These are phyloP conservation scores for Bryoglossum gracile DNA, from an alignment of 495 filamentous ascomycete genomes.

Conservation along the genomic window DNA sequence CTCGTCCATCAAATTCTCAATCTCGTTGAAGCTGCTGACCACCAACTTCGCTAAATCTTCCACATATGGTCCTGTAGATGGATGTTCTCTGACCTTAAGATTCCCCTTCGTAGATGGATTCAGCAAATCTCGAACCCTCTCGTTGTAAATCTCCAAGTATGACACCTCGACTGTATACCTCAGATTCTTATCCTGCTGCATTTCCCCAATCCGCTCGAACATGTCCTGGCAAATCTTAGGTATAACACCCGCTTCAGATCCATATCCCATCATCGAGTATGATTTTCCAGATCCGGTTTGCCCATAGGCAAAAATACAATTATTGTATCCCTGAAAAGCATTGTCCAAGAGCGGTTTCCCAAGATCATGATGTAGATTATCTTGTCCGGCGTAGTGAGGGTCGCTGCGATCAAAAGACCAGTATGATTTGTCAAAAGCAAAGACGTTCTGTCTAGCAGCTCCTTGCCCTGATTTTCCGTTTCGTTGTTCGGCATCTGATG, in stretches of 20 bases:
- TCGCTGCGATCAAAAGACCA: conserved; percentile 91
- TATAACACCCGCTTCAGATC: conserved; percentile 92
- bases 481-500: conserved; percentile 55
- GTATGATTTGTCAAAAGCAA: conserved; percentile 95
- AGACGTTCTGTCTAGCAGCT: conserved; percentile 71
- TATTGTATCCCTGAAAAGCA: conserved; percentile 98
- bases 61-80: conserved; percentile 94
- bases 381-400: conserved; percentile 81
- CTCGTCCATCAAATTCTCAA: conserved; percentile 97
- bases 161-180: conserved; percentile 95
- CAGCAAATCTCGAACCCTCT: conserved; percentile 90
- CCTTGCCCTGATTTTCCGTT: conserved; percentile 54
- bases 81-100: conserved; percentile 94
- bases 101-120: conserved; percentile 97
- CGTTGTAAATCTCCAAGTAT: conserved; percentile 99
- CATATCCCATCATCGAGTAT: conserved; percentile 99
- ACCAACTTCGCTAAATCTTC: conserved; percentile 95
- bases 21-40: conserved; percentile 94
- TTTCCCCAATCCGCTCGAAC: conserved; percentile 74
- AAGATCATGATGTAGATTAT: conserved; percentile 79
- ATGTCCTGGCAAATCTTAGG: conserved; percentile 97
- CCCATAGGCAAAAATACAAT: conserved; percentile 99
- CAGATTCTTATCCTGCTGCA: conserved; percentile 72
- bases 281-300: conserved; percentile 98
- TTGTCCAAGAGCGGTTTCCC: conserved; percentile 92